A percentile compares a stretch with the other conserved stretches of the same genome.
Evolutionary conservation across 768 basidiomycete genomes (phyloP).

Genomic region (Hysterangium stoloniferum): DNA sequence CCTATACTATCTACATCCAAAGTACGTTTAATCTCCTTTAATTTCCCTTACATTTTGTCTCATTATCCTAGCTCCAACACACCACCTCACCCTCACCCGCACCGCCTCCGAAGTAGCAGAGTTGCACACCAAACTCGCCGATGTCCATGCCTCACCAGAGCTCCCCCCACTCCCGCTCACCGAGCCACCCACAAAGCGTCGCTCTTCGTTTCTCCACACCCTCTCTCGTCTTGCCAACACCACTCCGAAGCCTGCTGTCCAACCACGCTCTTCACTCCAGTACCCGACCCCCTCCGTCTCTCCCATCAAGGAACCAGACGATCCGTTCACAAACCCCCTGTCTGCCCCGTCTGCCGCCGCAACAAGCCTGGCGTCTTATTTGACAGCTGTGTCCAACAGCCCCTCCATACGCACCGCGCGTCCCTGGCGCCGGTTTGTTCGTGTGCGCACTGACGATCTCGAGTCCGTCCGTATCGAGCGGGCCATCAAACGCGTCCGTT

Average conservation of each 20-base stretch:
- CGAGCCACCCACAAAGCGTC: constrained; percentile 46
- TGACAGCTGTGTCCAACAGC: constrained; percentile 72
- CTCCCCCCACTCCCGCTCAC: constrained; percentile 60
- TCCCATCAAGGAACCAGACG: constrained; percentile 46
- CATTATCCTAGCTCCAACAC: constrained; percentile 59
- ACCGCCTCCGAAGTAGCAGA: constrained; percentile 71
- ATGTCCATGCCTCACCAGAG: constrained; percentile 46
- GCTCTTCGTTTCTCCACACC: constrained; percentile 80
- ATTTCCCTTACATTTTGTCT: not conserved
- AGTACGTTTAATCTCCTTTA: constrained; percentile 72
- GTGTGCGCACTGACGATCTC: constrained; percentile 79
- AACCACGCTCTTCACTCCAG: constrained; percentile 25
- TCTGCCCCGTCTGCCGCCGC: constrained; percentile 21
- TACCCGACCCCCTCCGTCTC: constrained; percentile 38
- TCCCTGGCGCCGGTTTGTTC: constrained; percentile 80
- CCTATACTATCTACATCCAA: constrained; percentile 84
- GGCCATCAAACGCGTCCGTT: constrained; percentile 80
- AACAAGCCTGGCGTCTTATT: constrained; percentile 67
- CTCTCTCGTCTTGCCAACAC: constrained; percentile 62
- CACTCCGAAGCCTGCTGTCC: constrained; percentile 25
- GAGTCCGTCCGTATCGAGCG: constrained; percentile 82
- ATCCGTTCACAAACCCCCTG: constrained; percentile 45
- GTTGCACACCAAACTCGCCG: constrained; percentile 67
- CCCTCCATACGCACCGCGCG: constrained; percentile 52
- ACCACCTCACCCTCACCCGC: constrained; percentile 82